Conservation (phyloP, 257 asterid genomes). For the Solanum neorickii region DNA sequence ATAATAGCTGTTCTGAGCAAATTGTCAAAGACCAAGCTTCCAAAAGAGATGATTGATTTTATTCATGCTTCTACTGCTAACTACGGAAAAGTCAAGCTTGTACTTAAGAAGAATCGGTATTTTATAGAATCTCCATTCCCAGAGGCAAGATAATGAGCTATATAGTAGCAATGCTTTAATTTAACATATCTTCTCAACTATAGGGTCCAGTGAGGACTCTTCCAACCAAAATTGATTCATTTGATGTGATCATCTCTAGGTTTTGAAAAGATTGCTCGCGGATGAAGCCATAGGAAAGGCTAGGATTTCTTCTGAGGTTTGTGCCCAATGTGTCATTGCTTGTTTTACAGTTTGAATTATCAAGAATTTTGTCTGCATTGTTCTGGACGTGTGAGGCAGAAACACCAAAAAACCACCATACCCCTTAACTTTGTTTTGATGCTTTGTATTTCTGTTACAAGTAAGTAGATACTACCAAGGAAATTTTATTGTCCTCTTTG, state of each 20-base stretch:
- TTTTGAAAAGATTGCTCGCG: conserved; percentile 59
- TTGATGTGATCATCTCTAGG: conserved; percentile 34
- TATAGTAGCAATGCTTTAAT: not conserved
- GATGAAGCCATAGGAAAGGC: conserved; percentile 78
- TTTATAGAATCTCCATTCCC: conserved; percentile 90
- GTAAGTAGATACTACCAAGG: not conserved
- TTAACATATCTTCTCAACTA: not conserved
- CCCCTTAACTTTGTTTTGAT: not conserved
- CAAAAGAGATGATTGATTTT: conserved; percentile 91
- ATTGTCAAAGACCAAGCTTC: conserved; percentile 87
- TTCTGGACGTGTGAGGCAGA: not conserved
- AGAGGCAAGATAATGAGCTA: conserved; percentile 46
- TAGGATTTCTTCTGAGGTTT: conserved; percentile 58
- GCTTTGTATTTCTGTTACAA: not conserved
- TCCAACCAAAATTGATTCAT: not conserved
- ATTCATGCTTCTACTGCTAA: conserved; percentile 87
- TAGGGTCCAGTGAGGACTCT: not conserved
- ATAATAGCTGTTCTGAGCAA: conserved; percentile 75
- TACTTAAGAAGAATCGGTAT: conserved; percentile 90
- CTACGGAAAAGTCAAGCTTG: conserved; percentile 96
- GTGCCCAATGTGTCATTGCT: not conserved
- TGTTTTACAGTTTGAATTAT: not conserved
- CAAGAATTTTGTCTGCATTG: not conserved
- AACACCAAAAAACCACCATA: not conserved
- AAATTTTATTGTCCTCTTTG: not conserved